Evolutionary conservation across 345 rosid species (phyloP), one percentile per base, ranked within the genome.

Genomic region (Bruguiera sexangula): DNA sequence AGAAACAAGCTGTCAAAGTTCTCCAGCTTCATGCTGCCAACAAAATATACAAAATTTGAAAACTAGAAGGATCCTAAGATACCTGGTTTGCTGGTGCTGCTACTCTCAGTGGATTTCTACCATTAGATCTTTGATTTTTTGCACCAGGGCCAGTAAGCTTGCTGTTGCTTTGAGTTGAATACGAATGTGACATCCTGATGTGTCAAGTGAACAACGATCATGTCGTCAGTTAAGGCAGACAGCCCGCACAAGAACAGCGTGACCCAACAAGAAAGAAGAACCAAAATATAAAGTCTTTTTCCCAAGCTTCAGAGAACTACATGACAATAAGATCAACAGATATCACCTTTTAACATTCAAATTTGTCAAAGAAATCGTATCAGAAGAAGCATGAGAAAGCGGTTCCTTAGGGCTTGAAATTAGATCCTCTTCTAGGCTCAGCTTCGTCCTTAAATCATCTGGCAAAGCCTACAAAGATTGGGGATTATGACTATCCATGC

Each of bases 181-280:
- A 96, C 6, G 98, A 92, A 59, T 87, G 99, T 69, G 99, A 92
- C 86, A 90, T 69, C 65, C 94, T 94, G 54, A 94, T 89, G 89
- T 69, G 75, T 69, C 73, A 72, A 29, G 65, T 68, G 34, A 64
- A 69, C 31, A 55, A 61, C 8, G 64, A 65, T 32, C 70, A 69
- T 58, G 66, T 56, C 56, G 62, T 63, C 48, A 74, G 68, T 69
- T 21, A 60, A 43, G 48, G 46, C 46, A 65, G 48, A 21, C 10
- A 60, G 8, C 57, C 60, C 52, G 32, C 48, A 54, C 24, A 32
- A 27, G 30, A 46, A 46, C 13, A 21, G 51, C 37, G n/a, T 30
- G 3, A 16, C 53, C 54, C 29, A 50, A 18, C 22, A 36, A 30
- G 36, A 39, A 51, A 63, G 34, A 59, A 26, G 32, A 46, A 19